phyloP scores from a whole-genome alignment of 2,329 filamentous ascomycete species.

The Colletotrichum chrysophilum region DNA sequence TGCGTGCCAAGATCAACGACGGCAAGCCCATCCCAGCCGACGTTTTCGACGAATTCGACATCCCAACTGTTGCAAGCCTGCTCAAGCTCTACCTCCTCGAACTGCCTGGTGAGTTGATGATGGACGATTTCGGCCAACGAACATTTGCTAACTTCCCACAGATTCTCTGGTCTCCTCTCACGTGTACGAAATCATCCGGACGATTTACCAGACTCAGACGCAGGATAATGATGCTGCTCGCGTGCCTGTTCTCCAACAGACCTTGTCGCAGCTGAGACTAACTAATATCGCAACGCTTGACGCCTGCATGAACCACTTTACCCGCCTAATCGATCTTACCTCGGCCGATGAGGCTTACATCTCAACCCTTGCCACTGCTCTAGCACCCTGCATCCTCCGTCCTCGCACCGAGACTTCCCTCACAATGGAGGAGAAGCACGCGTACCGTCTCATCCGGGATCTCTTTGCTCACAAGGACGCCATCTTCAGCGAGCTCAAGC shows the following conservation, averaged over 20 bases:
- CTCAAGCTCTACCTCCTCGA: conserved; percentile 95
- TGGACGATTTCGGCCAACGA: background rate
- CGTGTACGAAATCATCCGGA: conserved; percentile 98
- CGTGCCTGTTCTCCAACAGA: conserved; percentile 91
- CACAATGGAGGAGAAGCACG: conserved; percentile 94
- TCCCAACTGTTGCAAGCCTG: conserved; percentile 90
- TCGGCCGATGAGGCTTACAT: conserved; percentile 92
- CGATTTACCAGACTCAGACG: conserved; percentile 78
- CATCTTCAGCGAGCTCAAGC: conserved; percentile 96
- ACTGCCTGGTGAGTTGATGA: conserved; percentile 73
- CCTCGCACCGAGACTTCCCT: conserved; percentile 87
- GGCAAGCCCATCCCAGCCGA: conserved; percentile 81
- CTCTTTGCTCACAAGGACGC: conserved; percentile 92
- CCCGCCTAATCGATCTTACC: conserved; percentile 92
- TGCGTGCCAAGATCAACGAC: conserved; percentile 84
- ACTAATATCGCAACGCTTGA: conserved; percentile 99
- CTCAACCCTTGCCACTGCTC: conserved; percentile 70
- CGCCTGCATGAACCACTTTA: conserved; percentile 97
- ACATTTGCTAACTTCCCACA: conserved; percentile 42
- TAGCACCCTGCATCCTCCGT: conserved; percentile 87
- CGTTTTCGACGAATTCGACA: conserved; percentile 84
- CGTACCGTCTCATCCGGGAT: conserved; percentile 88
- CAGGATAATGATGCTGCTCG: conserved; percentile 80
- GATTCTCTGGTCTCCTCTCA: conserved; percentile 98
- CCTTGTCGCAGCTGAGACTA: conserved; percentile 89